Evolutionary conservation across 78 protist species (phyloP), one percentile per base, ranked within the genome.

Genomic region (Emiliania huxleyi): DNA sequence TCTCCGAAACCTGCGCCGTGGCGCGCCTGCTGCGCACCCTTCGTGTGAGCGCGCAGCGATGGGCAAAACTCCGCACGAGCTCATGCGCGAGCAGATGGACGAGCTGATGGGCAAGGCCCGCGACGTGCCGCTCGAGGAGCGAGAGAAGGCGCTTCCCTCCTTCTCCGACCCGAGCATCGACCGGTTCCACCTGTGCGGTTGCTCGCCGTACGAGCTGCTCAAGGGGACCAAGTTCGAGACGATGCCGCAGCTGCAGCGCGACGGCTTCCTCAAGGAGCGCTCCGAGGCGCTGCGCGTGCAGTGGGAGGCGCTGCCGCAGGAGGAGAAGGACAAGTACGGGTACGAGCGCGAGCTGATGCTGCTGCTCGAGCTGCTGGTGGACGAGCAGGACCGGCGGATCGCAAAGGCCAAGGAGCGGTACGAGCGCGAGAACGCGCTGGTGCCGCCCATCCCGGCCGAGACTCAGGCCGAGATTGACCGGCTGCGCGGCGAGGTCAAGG

Each of bases 21-120:
- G 26, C 12, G 26, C 12, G 26, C 56, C 56, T 18, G 26, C 56
- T 49, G 26, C 56, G 26, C 56, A 49, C 56, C 26, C 56, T 5
- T 49, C 56, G 26, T 49, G 12, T 5, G 56, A 49, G 56, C 26
- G 26, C 26, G 12, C 12, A n/a, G n/a, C n/a, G n/a, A n/a, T n/a
- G n/a, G n/a, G n/a, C 37, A 73, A 73, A 42, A 73, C 44, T 12
- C 83, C 83, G 83, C 37, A 35, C 15, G 33, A 73, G 83, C 83
- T 73, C 33, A 77, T 79, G 87, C 87, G 87, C 87, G 87, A 6
- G 37, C 33, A 19, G 52, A 79, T 81, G 56, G 89, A 81, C 38
- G 55, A 44, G 89, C n/a, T 81, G 56, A 81, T 81, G 89, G 89
- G 89, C 89, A 44, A 81, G 22, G 23, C 52, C 0, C 89, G 89